Evolutionary conservation across 192 early-diverging fungal genomes (phyloP).

Genomic region (Glomus cerebriforme): DNA sequence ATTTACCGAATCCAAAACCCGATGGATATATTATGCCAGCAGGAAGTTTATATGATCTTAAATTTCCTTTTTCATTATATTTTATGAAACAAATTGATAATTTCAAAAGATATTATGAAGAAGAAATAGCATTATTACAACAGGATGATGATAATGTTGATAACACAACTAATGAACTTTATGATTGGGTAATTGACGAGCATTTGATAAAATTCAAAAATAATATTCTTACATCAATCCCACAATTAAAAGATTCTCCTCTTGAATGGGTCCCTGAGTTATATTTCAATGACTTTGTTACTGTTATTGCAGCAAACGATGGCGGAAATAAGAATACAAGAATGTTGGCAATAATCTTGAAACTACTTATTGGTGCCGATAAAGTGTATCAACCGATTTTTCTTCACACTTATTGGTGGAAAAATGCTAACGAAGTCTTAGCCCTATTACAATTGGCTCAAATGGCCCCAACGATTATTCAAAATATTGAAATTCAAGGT

Average conservation of each 20-base stretch:
- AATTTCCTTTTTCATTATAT: constrained; percentile 31
- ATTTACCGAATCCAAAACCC: constrained; percentile 20
- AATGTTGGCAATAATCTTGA: constrained; percentile 4
- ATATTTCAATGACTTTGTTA: constrained; percentile 31
- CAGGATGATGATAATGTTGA: constrained; percentile 16
- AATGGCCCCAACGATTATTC: constrained; percentile 1
- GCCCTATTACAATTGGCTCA: constrained; percentile 24
- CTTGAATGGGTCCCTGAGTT: constrained; percentile 1
- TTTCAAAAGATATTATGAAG: constrained; percentile 10
- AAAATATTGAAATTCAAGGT: not conserved
- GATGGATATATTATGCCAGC: not conserved
- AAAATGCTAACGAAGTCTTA: constrained; percentile 3
- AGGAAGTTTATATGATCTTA: not conserved
- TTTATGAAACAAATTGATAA: constrained; percentile 24
- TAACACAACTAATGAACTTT: not conserved
- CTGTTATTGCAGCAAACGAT: not conserved
- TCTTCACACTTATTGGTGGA: constrained; percentile 30
- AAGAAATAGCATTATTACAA: constrained; percentile 8
- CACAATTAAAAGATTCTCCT: not conserved
- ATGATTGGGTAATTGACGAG: not conserved
- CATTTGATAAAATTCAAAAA: not conserved
- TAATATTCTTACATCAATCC: not conserved
- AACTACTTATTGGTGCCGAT: not conserved
- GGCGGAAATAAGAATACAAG: not conserved
- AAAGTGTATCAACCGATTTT: constrained; percentile 15